Evolutionary conservation across 805 yeast genomes (phyloP).

Genomic region (Isabelozyma gotoi): DNA sequence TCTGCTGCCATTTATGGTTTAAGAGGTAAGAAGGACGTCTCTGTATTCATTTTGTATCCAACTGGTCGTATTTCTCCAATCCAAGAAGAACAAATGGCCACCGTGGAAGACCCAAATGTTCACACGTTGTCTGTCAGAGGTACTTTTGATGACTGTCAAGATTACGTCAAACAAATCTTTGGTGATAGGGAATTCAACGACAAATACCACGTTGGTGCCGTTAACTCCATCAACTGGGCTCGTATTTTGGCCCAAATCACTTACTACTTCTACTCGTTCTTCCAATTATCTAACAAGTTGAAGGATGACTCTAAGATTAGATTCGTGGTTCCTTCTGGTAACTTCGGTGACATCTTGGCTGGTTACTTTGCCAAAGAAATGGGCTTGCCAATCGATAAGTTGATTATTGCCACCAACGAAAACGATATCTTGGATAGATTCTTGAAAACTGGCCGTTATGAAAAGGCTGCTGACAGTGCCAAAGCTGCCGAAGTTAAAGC

Average conservation of each 20-base stretch:
- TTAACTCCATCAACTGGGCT: conserved; percentile 98
- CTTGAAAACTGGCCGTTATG: conserved; percentile 81
- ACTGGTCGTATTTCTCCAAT: conserved; percentile 96
- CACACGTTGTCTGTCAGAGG: conserved; percentile 95
- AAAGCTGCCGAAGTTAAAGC: conserved; percentile 63
- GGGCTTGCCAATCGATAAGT: conserved; percentile 88
- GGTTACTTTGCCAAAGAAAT: conserved; percentile 92
- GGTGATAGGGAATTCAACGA: conserved; percentile 86
- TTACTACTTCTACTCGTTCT: conserved; percentile 90
- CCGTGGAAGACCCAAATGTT: conserved; percentile 88
- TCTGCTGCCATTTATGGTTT: conserved; percentile 98
- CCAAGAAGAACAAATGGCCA: conserved; percentile 98
- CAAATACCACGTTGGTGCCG: conserved; percentile 94
- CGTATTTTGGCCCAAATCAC: conserved; percentile 97
- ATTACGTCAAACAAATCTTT: conserved; percentile 88
- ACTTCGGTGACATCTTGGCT: conserved; percentile 97
- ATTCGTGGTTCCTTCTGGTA: conserved; percentile 96
- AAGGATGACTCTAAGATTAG: conserved; percentile 49
- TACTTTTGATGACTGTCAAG: conserved; percentile 98
- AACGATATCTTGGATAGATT: conserved; percentile 95
- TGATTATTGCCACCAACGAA: conserved; percentile 93
- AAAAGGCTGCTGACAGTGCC: conserved; percentile 56
- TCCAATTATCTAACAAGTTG: conserved; percentile 55
- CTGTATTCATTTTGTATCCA: conserved; percentile 94
- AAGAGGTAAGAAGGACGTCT: conserved; percentile 95